phyloP scores from a whole-genome alignment of 1,284 basidiomycete genomes.

The Microbotryum silenes-acaulis region DNA sequence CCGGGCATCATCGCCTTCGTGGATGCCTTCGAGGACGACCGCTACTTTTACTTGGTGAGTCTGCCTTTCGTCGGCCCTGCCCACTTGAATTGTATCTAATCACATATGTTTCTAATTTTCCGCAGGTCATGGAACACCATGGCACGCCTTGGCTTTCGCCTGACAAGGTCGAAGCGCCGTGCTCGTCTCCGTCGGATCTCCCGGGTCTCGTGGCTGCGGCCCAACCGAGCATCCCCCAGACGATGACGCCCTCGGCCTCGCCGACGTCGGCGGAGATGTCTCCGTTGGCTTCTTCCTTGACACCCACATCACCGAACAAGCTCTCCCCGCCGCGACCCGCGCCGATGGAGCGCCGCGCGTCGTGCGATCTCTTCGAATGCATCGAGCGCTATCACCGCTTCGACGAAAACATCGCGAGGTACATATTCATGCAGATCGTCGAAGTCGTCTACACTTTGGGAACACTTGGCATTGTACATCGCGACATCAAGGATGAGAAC shows the following conservation, averaged over 20 bases:
- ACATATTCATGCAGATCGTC: conserved; percentile 78
- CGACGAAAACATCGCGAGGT: conserved; percentile 66
- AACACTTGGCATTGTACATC: conserved; percentile 55
- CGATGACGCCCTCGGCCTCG: conserved; percentile 20
- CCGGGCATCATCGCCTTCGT: conserved; percentile 72
- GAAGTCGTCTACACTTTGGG: conserved; percentile 75
- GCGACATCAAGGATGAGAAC: conserved; percentile 93
- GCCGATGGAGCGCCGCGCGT: conserved; percentile 61
- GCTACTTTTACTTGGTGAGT: conserved; percentile 78
- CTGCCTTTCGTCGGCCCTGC: not conserved
- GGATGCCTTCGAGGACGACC: conserved; percentile 70
- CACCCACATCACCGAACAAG: not conserved
- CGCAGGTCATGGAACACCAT: conserved; percentile 80
- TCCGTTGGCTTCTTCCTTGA: conserved; percentile 33
- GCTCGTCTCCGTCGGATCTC: conserved; percentile 12
- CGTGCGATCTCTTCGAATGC: conserved; percentile 86
- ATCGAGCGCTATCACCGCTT: conserved; percentile 79
- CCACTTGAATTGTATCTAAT: not conserved
- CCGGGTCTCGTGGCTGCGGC: conserved; percentile 16
- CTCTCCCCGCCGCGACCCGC: conserved; percentile 41
- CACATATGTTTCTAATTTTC: conserved; percentile 1
- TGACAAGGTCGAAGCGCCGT: conserved; percentile 12
- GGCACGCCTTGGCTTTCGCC: conserved; percentile 65
- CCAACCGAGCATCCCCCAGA: conserved; percentile 1
- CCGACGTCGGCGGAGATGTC: conserved; percentile 6